Conservation (phyloP, 108 stramenopile genomes). For the Schizochytrium sp. region DNA sequence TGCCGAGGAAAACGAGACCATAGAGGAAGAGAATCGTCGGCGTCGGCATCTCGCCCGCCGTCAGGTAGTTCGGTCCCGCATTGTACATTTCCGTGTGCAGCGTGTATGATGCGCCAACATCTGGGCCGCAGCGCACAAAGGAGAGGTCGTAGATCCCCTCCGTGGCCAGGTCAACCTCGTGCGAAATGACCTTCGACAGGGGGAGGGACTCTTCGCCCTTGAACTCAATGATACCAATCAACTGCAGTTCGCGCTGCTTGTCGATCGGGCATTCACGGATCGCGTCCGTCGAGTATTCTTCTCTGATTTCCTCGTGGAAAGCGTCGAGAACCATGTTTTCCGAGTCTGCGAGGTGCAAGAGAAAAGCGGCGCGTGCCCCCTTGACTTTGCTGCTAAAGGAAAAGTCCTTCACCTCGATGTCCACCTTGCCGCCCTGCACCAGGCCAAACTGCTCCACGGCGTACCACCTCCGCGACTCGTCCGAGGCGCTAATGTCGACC, state of each 20-base stretch:
- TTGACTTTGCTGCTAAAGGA: not conserved
- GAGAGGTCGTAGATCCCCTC: constrained; percentile 83
- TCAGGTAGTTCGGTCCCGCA: constrained; percentile 71
- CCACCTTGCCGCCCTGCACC: constrained; percentile 59
- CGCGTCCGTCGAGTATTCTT: not conserved
- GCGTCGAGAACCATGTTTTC: not conserved
- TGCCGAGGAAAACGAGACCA: constrained; percentile 57
- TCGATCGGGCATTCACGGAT: not conserved
- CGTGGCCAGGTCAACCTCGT: constrained; percentile 41
- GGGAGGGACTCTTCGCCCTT: not conserved
- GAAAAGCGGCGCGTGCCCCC: not conserved
- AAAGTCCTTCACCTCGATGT: constrained; percentile 55
- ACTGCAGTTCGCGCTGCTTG: not conserved
- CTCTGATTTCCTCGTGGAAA: not conserved
- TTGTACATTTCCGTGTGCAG: constrained; percentile 75
- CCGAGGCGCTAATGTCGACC: not conserved
- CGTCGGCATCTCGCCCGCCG: constrained; percentile 77
- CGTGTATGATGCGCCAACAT: constrained; percentile 55
- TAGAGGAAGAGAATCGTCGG: constrained; percentile 74
- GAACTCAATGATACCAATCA: not conserved
- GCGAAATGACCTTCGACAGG: constrained; percentile 12
- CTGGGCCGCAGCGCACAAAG: constrained; percentile 54
- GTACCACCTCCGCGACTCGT: constrained; percentile 34
- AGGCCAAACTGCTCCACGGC: constrained; percentile 74
- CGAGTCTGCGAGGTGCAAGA: constrained; percentile 29